Evolutionary conservation across 805 yeast species (phyloP).

Genomic region (Metschnikowia aberdeeniae): DNA sequence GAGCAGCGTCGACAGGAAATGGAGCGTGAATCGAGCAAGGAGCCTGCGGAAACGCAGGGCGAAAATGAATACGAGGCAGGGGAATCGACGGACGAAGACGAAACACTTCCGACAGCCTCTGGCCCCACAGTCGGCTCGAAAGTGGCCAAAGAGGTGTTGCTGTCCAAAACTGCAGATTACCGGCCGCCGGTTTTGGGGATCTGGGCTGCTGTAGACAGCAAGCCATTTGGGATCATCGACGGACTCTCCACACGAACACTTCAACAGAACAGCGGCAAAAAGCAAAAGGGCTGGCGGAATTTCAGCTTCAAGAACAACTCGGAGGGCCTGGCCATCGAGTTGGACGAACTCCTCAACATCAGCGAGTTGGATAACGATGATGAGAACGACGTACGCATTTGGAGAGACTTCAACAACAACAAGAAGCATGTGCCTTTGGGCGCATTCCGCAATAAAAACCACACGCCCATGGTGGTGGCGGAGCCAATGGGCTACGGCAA

Average conservation of each 20-base stretch:
- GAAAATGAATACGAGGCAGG: slow-evolving; percentile 55
- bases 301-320: slow-evolving; percentile 15
- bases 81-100: slow-evolving; percentile 92
- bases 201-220: slow-evolving; percentile 74
- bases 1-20: slow-evolving; percentile 16
- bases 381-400: slow-evolving; percentile 49
- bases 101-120: slow-evolving; percentile 68
- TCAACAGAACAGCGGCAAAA: slow-evolving; percentile 10
- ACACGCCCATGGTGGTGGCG: slow-evolving; percentile 23
- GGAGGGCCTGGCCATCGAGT: slow-evolving; percentile 40
- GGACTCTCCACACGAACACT: slow-evolving; percentile 88
- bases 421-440: slow-evolving; percentile 68
- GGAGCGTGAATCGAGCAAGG: slow-evolving; percentile 13
- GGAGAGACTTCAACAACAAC: slow-evolving; percentile 43
- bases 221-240: slow-evolving; percentile 92
- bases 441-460: slow-evolving; percentile 76
- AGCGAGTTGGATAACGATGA: slow-evolving; percentile 77
- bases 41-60: slow-evolving; percentile 26
- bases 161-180: slow-evolving; percentile 78
- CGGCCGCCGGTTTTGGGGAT: slow-evolving; percentile 92
- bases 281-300: slow-evolving; percentile 22
- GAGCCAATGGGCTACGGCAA: slow-evolving; percentile 27
- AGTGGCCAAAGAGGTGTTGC: slow-evolving; percentile 89
- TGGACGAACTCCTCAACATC: slow-evolving; percentile 84
- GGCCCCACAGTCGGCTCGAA: slow-evolving; percentile 57